Percentiles rank a stretch among this genome's conserved stretches.
Evolutionary conservation across 441 rosid genomes (phyloP).

Genomic region (Bocquillonia castaneifolia): DNA sequence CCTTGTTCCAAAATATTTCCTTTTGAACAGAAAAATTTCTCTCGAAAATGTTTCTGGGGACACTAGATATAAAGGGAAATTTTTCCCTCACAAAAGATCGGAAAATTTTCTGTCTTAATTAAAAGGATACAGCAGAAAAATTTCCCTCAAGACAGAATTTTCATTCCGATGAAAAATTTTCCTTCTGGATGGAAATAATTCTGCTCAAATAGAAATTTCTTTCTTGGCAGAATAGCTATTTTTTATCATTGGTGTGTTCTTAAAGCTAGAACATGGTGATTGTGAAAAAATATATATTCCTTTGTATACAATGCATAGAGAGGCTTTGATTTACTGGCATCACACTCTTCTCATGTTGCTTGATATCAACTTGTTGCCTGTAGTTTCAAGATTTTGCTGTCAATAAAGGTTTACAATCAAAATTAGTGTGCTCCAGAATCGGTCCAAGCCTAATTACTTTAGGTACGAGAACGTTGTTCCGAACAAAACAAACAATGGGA

Average conservation of each 20-base stretch:
- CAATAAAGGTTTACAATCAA: constrained; percentile 60
- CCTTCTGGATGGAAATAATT: too few relatives aligned
- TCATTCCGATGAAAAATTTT: too few relatives aligned
- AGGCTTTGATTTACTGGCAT: neutral
- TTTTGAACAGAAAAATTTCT: too few relatives aligned
- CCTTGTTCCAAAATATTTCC: too few relatives aligned
- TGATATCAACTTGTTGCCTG: neutral
- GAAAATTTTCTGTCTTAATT: too few relatives aligned
- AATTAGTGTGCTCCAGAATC: constrained; percentile 77
- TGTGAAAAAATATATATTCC: neutral
- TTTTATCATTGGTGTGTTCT: neutral
- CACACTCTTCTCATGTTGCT: neutral
- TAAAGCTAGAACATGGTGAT: neutral
- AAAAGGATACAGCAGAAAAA: too few relatives aligned
- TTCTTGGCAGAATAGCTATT: too few relatives aligned
- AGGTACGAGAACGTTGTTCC: constrained; percentile 60
- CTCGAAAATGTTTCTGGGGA: too few relatives aligned
- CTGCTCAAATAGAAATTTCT: too few relatives aligned
- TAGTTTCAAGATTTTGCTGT: constrained; percentile 21
- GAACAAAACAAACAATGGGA: constrained; percentile 49
- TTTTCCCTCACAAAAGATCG: too few relatives aligned
- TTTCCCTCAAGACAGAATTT: too few relatives aligned
- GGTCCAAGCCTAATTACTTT: constrained; percentile 68
- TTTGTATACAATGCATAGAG: neutral
- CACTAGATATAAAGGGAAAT: too few relatives aligned